Conservation (phyloP, 345 rosid genomes). For the Erodium maritimum region DNA sequence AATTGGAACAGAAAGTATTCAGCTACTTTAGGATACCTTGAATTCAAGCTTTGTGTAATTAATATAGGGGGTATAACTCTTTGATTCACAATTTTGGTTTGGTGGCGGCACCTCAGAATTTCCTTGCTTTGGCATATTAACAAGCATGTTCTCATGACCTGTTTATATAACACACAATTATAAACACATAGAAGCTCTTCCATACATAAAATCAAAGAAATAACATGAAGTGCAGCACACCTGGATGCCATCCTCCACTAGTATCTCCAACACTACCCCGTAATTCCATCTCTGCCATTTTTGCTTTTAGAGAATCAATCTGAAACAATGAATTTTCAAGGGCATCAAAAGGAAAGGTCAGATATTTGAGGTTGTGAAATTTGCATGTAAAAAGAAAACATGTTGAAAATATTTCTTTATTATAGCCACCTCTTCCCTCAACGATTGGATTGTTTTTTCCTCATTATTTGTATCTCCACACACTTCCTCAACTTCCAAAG, state of each 20-base stretch:
- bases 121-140: constrained; percentile 15
- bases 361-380: background rate
- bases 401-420: background rate
- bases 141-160: constrained; percentile 29
- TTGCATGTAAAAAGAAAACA: background rate
- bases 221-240: constrained; percentile 10
- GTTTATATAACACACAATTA: constrained; percentile 8
- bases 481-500: constrained; percentile 18
- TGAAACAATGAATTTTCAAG: constrained; percentile 20
- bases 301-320: constrained; percentile 56
- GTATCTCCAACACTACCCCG: constrained; percentile 19
- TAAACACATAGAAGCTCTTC: constrained; percentile 1
- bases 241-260: constrained; percentile 12
- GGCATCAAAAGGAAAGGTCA: background rate
- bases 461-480: constrained; percentile 17
- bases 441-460: constrained; percentile 29
- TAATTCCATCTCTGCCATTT: constrained; percentile 52
- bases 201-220: constrained; percentile 2
- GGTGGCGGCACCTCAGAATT: constrained; percentile 18
- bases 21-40: constrained; percentile 32
- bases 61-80: constrained; percentile 64
- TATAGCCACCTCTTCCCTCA: constrained; percentile 53
- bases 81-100: constrained; percentile 21
- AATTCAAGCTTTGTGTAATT: constrained; percentile 88
- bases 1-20: background rate